Base-by-base conservation (phyloP, 192 early-diverging fungal species). In the Backusella luteola region DNA sequence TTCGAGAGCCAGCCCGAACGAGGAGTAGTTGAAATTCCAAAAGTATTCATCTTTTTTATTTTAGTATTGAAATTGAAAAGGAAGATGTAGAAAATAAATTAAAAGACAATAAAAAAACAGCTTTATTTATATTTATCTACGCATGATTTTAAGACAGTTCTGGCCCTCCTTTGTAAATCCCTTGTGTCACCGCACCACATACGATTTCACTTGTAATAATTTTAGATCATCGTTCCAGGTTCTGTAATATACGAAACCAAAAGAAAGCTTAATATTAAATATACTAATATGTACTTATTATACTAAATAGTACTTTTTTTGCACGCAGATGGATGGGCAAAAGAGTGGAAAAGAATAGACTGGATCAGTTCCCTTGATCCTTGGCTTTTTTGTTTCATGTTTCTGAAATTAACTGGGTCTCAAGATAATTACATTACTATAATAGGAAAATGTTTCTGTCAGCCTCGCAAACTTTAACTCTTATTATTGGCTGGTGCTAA, bases 1-100 rank as follows among this genome's bases (percentile, higher is more conserved):
- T 69, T 69, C 21, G 15, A 23, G 34, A 69, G 38, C 68, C 68
- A 69, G 34, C 68, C 68, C 17, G 68, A 69, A 39, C 68, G 35
- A 38, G 68, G 35, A n/a, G 12, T 69, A 39, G 68, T 69, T 26
- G 36, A 23, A n/a, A 38, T 38, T 17, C 34, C 52, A 53, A 53
- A 53, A 21, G 6, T 53, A 53, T 53, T 53, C 56, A 63, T 63
- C 0, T 4, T 63, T 29, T 63, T 11, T 59, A 53, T 59, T 26
- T 63, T 23, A 9, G 26, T 19, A 26, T 11, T 26, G 23, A 59
- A 53, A 8, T 23, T 56, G 53, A 56, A 56, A 56, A 56, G 56
- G 56, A 63, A 63, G 21, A 63, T 63, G 12, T 26, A 59, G 21
- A 59, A 59, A 59, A 12, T 26, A 59, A 59, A 59, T 59, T 59